phyloP scores from a whole-genome alignment of 768 basidiomycete genomes.

The Tulasnella sp. region DNA sequence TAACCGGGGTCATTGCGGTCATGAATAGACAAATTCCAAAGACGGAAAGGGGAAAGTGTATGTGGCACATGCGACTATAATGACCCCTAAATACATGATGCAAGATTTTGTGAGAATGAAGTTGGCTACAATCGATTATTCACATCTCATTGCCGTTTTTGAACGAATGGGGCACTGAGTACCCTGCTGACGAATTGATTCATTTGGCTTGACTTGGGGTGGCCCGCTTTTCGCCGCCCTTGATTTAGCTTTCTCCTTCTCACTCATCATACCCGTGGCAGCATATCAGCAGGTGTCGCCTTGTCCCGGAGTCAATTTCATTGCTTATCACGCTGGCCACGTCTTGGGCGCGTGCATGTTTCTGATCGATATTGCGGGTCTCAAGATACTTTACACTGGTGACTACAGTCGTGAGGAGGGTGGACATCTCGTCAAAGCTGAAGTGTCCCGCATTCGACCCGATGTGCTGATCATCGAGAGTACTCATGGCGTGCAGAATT shows the following conservation, averaged over 20 bases:
- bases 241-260: slow-evolving; percentile 74
- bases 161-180: neutral
- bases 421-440: slow-evolving; percentile 92
- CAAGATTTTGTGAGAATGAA: slow-evolving; percentile 96
- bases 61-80: slow-evolving; percentile 99
- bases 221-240: slow-evolving; percentile 73
- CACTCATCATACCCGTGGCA: slow-evolving; percentile 85
- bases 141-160: no score
- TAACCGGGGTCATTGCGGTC: slow-evolving; percentile 9
- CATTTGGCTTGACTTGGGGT: slow-evolving; percentile 47
- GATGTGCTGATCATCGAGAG: slow-evolving; percentile 98
- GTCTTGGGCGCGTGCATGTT: slow-evolving; percentile 98
- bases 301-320: slow-evolving; percentile 89
- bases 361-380: slow-evolving; percentile 91
- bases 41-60: slow-evolving; percentile 98
- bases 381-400: slow-evolving; percentile 95
- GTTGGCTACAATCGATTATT: slow-evolving; percentile 37
- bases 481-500: slow-evolving; percentile 90
- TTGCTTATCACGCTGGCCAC: slow-evolving; percentile 96
- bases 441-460: slow-evolving; percentile 82
- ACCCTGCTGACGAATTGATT: neutral
- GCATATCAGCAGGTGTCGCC: slow-evolving; percentile 87
- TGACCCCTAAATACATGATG: slow-evolving; percentile 98
- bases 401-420: slow-evolving; percentile 99
- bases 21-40: slow-evolving; percentile 79